These are phyloP conservation scores for Puccinia horiana DNA, from an alignment of 1,284 basidiomycete genomes.

Conservation along the genomic window DNA sequence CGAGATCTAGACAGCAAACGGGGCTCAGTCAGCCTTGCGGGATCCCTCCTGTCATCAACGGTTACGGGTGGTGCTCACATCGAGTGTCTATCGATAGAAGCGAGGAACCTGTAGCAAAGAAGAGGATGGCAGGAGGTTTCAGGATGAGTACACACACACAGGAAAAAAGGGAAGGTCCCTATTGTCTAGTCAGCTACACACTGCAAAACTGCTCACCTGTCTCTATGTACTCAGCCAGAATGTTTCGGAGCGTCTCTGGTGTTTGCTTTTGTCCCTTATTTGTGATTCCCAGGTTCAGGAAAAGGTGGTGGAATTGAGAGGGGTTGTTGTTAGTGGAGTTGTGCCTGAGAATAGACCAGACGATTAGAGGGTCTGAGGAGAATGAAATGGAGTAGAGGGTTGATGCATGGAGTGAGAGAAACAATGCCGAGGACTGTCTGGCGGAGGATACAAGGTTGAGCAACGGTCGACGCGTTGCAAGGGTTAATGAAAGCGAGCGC, in stretches of 20 bases:
- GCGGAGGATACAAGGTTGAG: no score
- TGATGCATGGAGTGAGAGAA: no score
- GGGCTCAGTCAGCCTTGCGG: not conserved
- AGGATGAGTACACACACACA: not conserved
- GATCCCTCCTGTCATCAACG: not conserved
- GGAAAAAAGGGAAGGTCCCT: not conserved
- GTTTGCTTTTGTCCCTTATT: not conserved
- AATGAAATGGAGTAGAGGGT: no score
- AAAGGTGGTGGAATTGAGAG: not conserved
- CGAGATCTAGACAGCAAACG: not conserved
- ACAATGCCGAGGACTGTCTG: no score
- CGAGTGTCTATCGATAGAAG: not conserved
- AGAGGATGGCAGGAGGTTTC: not conserved
- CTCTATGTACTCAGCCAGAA: not conserved
- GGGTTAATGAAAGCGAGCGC: no score
- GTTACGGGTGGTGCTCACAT: not conserved
- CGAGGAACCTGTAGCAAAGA: not conserved
- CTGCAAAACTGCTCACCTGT: not conserved
- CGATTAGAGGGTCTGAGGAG: no score
- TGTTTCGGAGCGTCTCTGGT: not conserved
- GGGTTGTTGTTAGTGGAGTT: not conserved
- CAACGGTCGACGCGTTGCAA: no score
- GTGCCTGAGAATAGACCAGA: no score
- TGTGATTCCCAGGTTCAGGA: not conserved
- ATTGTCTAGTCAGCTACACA: not conserved